Percentiles rank a stretch among this genome's conserved stretches.
These are phyloP conservation scores for Articulospora tetracladia DNA, from an alignment of 495 filamentous ascomycete genomes.

Conservation along the genomic window DNA sequence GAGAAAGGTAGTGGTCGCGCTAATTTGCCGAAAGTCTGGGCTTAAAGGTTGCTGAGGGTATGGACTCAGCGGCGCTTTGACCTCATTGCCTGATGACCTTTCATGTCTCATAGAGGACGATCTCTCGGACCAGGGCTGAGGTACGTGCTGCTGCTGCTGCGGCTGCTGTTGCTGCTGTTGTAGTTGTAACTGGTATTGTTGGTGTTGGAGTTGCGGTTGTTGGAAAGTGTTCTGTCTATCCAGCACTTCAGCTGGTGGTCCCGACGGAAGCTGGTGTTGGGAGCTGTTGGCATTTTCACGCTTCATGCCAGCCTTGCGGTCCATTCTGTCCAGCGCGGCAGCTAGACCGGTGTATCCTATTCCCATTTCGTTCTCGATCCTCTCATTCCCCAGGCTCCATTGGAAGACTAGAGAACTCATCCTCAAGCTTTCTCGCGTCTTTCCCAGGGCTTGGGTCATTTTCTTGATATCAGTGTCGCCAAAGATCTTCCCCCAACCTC, in stretches of 20 bases:
- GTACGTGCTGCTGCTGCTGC: neutral
- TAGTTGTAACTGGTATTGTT: neutral
- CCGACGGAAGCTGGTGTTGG: neutral
- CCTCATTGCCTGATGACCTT: neutral
- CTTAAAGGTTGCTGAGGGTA: neutral
- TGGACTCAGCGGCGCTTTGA: neutral
- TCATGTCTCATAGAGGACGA: neutral
- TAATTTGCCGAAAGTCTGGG: neutral
- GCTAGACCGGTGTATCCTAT: slow-evolving; percentile 46
- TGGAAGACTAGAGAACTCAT: slow-evolving; percentile 43
- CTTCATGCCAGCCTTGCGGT: slow-evolving; percentile 20
- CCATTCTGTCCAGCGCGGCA: slow-evolving; percentile 39
- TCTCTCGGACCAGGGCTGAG: neutral
- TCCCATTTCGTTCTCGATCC: slow-evolving; percentile 35
- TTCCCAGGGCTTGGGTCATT: slow-evolving; percentile 33
- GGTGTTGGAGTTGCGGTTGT: neutral
- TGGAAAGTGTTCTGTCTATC: neutral
- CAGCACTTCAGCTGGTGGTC: neutral
- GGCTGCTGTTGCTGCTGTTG: neutral
- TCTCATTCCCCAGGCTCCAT: slow-evolving; percentile 39
- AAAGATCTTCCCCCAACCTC: slow-evolving; percentile 46
- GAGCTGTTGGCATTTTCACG: neutral
- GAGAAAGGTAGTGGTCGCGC: neutral
- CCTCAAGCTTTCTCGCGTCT: slow-evolving; percentile 35
- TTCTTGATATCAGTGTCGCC: slow-evolving; percentile 40